Evolutionary conservation across 1,284 basidiomycete genomes (phyloP).

Genomic region (Prillingera fragicola): DNA sequence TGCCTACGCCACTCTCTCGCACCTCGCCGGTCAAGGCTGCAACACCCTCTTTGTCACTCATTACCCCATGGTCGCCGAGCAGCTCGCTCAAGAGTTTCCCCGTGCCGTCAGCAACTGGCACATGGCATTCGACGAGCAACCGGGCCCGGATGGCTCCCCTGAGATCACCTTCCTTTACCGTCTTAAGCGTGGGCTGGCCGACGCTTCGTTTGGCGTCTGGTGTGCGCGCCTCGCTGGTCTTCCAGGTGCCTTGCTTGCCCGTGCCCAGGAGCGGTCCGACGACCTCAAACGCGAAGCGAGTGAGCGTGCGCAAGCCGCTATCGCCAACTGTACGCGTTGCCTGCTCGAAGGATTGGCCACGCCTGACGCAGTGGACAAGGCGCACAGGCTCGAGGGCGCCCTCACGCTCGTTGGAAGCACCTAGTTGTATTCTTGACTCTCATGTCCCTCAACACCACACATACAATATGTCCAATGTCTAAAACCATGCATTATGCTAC

Average conservation of each 20-base stretch:
- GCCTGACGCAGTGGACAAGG: too few relatives aligned
- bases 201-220: conserved; percentile 82
- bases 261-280: conserved; percentile 57
- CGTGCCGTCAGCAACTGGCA: conserved; percentile 64
- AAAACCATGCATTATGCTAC: conserved; percentile 10
- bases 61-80: conserved; percentile 59
- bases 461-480: neutral
- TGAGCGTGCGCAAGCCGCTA: conserved; percentile 13
- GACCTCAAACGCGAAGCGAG: conserved; percentile 53
- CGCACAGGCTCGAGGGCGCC: too few relatives aligned
- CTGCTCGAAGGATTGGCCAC: conserved; percentile 10
- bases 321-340: conserved; percentile 15
- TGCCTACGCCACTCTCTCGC: conserved; percentile 63
- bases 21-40: conserved; percentile 62
- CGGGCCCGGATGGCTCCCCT: conserved; percentile 60
- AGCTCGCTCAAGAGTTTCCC: conserved; percentile 54
- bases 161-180: conserved; percentile 81
- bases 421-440: neutral
- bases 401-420: too few relatives aligned
- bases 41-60: conserved; percentile 93
- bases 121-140: conserved; percentile 65
- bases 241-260: conserved; percentile 59
- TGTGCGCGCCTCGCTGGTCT: conserved; percentile 80
- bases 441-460: neutral
- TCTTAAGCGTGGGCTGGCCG: conserved; percentile 64